Percentiles rank a stretch among this genome's conserved stretches.
These are phyloP conservation scores for Globisporangium echinulatum DNA, from an alignment of 352 stramenopile genomes.

Conservation along the genomic window DNA sequence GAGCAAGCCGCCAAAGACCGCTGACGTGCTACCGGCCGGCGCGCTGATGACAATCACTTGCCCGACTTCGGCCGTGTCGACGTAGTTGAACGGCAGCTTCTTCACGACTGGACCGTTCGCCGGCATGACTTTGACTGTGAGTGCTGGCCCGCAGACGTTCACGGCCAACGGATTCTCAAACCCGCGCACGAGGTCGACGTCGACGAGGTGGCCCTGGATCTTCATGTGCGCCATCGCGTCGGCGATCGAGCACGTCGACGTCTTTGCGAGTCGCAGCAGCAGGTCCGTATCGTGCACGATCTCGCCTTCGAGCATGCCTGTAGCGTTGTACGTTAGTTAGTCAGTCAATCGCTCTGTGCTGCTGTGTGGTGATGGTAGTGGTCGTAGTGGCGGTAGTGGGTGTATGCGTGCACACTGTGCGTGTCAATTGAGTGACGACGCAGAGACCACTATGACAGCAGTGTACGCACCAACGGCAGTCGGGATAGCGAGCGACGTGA, in stretches of 20 bases:
- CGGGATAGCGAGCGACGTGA: conserved; percentile 19
- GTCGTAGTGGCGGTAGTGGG: conserved; percentile 12
- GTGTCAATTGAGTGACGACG: background rate
- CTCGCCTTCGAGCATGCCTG: conserved; percentile 63
- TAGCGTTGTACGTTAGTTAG: conserved; percentile 29
- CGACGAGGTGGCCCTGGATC: conserved; percentile 72
- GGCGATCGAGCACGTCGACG: conserved; percentile 75
- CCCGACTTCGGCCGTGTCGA: conserved; percentile 66
- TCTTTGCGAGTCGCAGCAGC: conserved; percentile 63
- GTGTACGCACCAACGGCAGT: conserved; percentile 24
- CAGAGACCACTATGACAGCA: background rate
- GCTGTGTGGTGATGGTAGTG: conserved; percentile 22
- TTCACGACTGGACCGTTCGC: conserved; percentile 49
- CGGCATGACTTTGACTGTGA: conserved; percentile 74
- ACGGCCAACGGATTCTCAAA: conserved; percentile 46
- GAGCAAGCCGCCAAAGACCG: conserved; percentile 68
- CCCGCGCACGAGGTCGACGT: conserved; percentile 62
- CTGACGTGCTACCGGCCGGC: conserved; percentile 36
- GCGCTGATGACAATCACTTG: conserved; percentile 79
- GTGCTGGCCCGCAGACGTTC: conserved; percentile 70
- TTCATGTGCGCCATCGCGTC: conserved; percentile 72
- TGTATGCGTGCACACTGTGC: background rate
- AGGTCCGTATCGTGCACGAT: conserved; percentile 54
- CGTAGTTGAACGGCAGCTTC: conserved; percentile 71
- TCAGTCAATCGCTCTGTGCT: conserved; percentile 36